Percentiles rank a stretch among this genome's conserved stretches.
These are phyloP conservation scores for Powellomyces hirtus DNA, from an alignment of 192 early-diverging fungal genomes.

Conservation along the genomic window DNA sequence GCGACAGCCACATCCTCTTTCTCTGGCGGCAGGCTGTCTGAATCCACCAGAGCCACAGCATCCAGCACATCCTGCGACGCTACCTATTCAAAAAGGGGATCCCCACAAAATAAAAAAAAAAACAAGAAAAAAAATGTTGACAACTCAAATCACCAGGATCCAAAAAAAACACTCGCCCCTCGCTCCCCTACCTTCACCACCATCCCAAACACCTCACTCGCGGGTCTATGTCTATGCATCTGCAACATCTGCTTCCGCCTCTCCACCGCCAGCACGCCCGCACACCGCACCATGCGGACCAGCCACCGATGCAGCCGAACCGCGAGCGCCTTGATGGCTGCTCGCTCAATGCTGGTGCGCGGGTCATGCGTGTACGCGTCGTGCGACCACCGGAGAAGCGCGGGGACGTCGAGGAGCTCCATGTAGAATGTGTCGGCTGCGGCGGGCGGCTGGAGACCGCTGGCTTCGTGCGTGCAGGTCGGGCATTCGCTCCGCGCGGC, in stretches of 20 bases:
- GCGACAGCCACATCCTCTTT: too few species aligned
- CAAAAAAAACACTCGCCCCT: too few species aligned
- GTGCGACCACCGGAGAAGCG: slow-evolving; percentile 15
- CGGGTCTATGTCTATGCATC: background rate
- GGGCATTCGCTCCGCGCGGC: too few species aligned
- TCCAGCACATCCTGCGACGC: background rate
- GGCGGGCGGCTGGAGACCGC: too few species aligned
- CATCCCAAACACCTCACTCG: background rate
- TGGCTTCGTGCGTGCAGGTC: too few species aligned
- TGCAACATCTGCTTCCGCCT: background rate
- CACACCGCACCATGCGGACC: background rate
- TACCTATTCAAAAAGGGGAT: too few species aligned
- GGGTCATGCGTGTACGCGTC: slow-evolving; percentile 40
- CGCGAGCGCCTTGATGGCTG: background rate
- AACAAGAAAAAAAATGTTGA: too few species aligned
- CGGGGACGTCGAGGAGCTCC: background rate
- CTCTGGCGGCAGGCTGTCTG: background rate
- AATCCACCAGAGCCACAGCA: background rate
- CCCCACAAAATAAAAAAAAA: too few species aligned
- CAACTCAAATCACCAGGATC: too few species aligned
- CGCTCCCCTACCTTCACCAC: background rate
- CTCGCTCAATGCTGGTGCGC: slow-evolving; percentile 15
- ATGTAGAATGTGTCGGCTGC: too few species aligned
- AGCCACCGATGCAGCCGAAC: background rate
- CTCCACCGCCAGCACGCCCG: background rate